These are phyloP conservation scores for Aspergillus chevalieri DNA, from an alignment of 2,329 filamentous ascomycete species.

Conservation along the genomic window DNA sequence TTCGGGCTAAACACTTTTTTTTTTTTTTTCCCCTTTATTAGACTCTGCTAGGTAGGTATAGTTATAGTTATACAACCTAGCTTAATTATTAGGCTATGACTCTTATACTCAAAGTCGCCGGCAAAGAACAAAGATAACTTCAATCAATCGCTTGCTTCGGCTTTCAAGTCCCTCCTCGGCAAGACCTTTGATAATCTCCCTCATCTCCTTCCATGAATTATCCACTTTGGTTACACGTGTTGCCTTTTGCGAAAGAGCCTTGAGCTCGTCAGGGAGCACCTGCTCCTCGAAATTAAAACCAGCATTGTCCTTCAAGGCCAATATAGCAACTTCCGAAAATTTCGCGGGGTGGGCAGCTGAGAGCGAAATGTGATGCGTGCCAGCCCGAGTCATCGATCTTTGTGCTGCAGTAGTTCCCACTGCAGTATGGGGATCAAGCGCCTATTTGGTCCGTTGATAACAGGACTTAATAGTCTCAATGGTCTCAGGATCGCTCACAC, in stretches of 20 bases:
- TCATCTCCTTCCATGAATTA: conserved; percentile 65
- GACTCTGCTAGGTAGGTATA: no score
- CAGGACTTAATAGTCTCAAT: no score
- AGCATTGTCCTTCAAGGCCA: conserved; percentile 64
- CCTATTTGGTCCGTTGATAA: conserved; percentile 52
- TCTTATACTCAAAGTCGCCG: no score
- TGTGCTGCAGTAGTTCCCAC: conserved; percentile 74
- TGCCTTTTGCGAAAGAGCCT: conserved; percentile 69
- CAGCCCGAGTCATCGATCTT: conserved; percentile 56
- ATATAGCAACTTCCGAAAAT: conserved; percentile 77
- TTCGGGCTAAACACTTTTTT: no score
- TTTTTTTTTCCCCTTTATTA: no score
- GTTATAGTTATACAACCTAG: no score
- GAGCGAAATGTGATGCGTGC: conserved; percentile 67
- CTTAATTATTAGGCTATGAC: no score
- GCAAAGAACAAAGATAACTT: no score
- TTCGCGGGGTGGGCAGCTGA: conserved; percentile 96
- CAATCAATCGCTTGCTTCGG: no score
- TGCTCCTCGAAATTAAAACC: conserved; percentile 66
- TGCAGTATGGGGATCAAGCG: conserved; percentile 88
- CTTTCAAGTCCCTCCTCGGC: no score
- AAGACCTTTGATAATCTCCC: conserved; percentile 61
- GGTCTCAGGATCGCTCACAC: no score
- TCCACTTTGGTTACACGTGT: conserved; percentile 62
- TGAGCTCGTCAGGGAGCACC: conserved; percentile 75